Evolutionary conservation across 129 eudicot genomes (phyloP), one percentile per base, ranked within the genome.

Genomic region (Glebionis coronaria): DNA sequence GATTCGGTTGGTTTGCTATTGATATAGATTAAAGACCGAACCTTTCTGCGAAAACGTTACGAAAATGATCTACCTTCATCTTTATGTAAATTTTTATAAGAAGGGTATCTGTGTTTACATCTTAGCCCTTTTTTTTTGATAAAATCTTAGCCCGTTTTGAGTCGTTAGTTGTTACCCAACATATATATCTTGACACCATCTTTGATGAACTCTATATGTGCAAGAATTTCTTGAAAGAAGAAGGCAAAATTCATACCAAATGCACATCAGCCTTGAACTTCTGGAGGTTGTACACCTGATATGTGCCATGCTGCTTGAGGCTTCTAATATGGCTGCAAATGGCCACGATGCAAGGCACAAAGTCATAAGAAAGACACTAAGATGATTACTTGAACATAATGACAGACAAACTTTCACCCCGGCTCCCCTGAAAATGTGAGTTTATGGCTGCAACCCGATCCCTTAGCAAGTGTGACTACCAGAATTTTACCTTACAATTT

Each of bases 171-270:
- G 23, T 51, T 50, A 50, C 56, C 20, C 16, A 50, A 20, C 56
- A 18, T n/a, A 21, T 18, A 20, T 15, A 15, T 51, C 2, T 51
- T n/a, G 23, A 29, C 64, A 58, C 64, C 11, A 14, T 16, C 12
- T 57, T 12, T 14, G 38, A n/a, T 38, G 14, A 18, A 19, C 21
- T 8, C 42, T 6, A 3, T 63, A 28, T 73, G 5, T 44, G 57
- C 78, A 92, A 96, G 98, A 92, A 70, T 94, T 85, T 11, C 66
- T 82, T 68, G 98, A 92, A 71, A 92, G 90, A 65, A 88, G 95
- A 54, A 83, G 96, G 19, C 98, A 92, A 72, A 92, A 88, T 96
- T 96, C 98, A 21, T 92, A 92, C 79, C 98, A 92, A 75, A 92
- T 92, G 98, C 98, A 92, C 75, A 92, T 88, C 49, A 92, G 86